Evolutionary conservation across 257 asterid species (phyloP), one percentile per base, ranked within the genome.

Genomic region (Paulownia fortunei): DNA sequence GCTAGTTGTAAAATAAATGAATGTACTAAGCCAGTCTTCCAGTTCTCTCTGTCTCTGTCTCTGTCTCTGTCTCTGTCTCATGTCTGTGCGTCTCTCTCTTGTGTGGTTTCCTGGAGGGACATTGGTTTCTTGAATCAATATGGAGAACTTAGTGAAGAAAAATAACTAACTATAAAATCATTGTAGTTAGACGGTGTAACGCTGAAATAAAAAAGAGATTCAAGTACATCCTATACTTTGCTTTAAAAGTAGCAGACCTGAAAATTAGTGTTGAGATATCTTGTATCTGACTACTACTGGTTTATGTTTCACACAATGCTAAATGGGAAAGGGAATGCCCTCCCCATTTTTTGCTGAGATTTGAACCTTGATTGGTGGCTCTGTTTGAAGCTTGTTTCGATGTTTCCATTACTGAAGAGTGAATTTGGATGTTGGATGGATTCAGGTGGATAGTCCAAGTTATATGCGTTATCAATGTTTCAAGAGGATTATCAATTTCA

Each of bases 101-200:
- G 7, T 51, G 59, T 51, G 10, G 59, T 47, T 47, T 47, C 54
- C 18, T 15, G 19, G 18, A 12, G 54, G 19, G 18, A 47, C 54
- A 47, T 23, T 49, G 75, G 49, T 72, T 36, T 72, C 63, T n/a
- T 44, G 56, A 39, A 74, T 74, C 73, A 75, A n/a, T 61, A 2
- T 61, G 71, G 8, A 51, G 52, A 59, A 59, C 55, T 24, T 23
- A 23, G 32, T 58, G 64, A 58, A 23, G 16, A 18, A 26, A 58
- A 16, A 63, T 37, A 34, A 34, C 27, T 8, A 63, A 9, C 49
- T 30, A 63, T n/a, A 16, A 30, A 19, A 55, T 55, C 30, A 16
- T 32, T 5, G 6, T 1, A 4, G 9, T 10, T 36, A 6, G 24
- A 34, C 34, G 34, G 10, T 9, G 3, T 16, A 63, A 36, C 26